Percentiles rank a stretch among this genome's conserved stretches.
These are phyloP conservation scores for Scutellaria galericulata DNA, from an alignment of 257 asterid species.

Conservation along the genomic window DNA sequence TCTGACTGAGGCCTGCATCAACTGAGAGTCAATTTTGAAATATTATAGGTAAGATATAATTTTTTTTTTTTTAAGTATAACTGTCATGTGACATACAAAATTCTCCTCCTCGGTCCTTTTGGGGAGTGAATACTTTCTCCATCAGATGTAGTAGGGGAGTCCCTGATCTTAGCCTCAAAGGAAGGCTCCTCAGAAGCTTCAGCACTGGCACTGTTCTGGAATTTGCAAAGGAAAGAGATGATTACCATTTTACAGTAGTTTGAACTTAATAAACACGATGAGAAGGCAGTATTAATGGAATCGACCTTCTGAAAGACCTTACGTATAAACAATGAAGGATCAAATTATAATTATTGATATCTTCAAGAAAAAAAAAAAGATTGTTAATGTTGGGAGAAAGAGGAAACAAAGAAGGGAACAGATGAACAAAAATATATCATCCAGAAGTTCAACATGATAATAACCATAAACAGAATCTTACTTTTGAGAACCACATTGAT, in stretches of 20 bases:
- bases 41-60: not conserved
- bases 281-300: conserved; percentile 1
- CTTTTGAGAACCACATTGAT: not conserved
- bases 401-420: not conserved
- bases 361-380: conserved; percentile 6
- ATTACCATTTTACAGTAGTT: not conserved
- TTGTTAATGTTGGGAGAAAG: not conserved
- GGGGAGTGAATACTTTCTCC: conserved; percentile 54
- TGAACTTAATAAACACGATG: no score
- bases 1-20: conserved; percentile 61
- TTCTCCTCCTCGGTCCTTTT: conserved; percentile 84
- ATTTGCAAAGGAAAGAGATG: conserved; percentile 33
- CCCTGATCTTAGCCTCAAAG: conserved; percentile 45
- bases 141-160: conserved; percentile 51
- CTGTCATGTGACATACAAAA: conserved; percentile 49
- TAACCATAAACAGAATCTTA: conserved; percentile 7
- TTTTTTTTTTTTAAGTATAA: not conserved
- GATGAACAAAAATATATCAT: not conserved
- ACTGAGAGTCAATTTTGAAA: conserved; percentile 35
- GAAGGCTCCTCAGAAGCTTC: conserved; percentile 50
- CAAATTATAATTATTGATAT: not conserved
- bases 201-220: conserved; percentile 50
- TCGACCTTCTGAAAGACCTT: not conserved
- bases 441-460: conserved; percentile 15
- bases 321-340: not conserved